Evolutionary conservation across 1,284 basidiomycete genomes (phyloP), one percentile per base, ranked within the genome.

Genomic region (Mycena sp.): DNA sequence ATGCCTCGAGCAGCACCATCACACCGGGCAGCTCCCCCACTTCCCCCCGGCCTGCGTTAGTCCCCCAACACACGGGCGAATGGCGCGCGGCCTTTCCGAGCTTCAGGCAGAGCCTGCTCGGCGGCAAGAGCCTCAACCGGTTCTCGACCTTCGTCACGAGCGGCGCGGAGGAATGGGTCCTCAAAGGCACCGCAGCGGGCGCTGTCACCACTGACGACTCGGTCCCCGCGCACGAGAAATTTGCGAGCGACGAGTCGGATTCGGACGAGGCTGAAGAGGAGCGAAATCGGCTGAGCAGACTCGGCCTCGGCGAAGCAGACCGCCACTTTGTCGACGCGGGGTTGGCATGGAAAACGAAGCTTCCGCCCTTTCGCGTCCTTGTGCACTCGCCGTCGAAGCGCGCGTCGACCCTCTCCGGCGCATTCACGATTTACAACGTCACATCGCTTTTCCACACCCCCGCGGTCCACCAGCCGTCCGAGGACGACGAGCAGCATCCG

Each of bases 131-230:
- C 51, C 76, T 94, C 59, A 94, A 95, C 73, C 83, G 93, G 19
- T 95, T 94, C 77, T 92, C 91, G 0, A 88, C 83, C 65, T 95
- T 94, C 72, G 93, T 95, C 21, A 92, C 90, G 1, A 92, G 88
- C 64, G 93, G 93, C 40, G 93, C 92, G 7, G 93, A 95, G 73
- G 89, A 89, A 60, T 94, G 88, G 78, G 83, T 93, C 6, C 81
- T 93, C 19, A 86, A 88, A 51, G 91, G 91, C 54, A 77, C 74
- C 44, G 61, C 77, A 17, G 69, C 67, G 25, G 71, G 73, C 40
- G 58, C 65, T 44, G 45, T 63, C 38, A 7, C 67, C 66, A 28
- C 53, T 29, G 48, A 41, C 41, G 58, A 41, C 28, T 38, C 70
- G 10, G 46, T 66, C 14, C 58, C 72, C 23, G 61, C 63, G 11